These are phyloP conservation scores for Saccharomycopsis synnaedendra DNA, from an alignment of 805 yeast genomes.

Conservation along the genomic window DNA sequence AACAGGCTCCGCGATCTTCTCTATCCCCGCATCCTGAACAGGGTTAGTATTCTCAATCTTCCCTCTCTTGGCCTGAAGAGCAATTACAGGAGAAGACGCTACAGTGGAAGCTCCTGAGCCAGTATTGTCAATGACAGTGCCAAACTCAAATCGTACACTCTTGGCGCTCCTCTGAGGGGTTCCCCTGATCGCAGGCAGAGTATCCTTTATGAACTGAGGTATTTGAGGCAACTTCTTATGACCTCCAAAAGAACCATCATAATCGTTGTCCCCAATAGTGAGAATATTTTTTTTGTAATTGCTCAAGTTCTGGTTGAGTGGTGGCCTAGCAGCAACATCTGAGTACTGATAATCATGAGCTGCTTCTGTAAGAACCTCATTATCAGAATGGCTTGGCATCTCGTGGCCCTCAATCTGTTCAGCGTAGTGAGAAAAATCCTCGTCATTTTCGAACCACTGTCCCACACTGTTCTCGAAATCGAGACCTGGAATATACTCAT, in stretches of 20 bases:
- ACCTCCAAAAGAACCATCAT: slow-evolving; percentile 13
- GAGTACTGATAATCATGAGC: slow-evolving; percentile 14
- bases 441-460: slow-evolving; percentile 15
- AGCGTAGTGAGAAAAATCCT: slow-evolving; percentile 10
- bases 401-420: slow-evolving; percentile 13
- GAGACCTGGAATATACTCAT: slow-evolving; percentile 68
- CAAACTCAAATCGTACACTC: slow-evolving; percentile 10
- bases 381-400: slow-evolving; percentile 10
- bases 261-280: slow-evolving; percentile 13
- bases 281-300: slow-evolving; percentile 14
- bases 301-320: slow-evolving; percentile 8
- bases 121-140: slow-evolving; percentile 13
- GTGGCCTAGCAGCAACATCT: background rate
- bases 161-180: background rate
- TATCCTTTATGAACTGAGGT: slow-evolving; percentile 7
- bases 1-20: background rate
- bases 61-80: no score
- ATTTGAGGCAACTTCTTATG: slow-evolving; percentile 12
- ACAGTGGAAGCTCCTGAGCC: slow-evolving; percentile 6
- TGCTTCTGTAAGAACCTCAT: slow-evolving; percentile 10
- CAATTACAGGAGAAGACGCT: slow-evolving; percentile 8
- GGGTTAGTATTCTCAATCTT: no score
- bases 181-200: background rate
- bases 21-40: background rate
- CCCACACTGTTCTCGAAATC: slow-evolving; percentile 30